These are phyloP conservation scores for Hagleromyces aurorensis DNA, from an alignment of 805 yeast species.

Conservation along the genomic window DNA sequence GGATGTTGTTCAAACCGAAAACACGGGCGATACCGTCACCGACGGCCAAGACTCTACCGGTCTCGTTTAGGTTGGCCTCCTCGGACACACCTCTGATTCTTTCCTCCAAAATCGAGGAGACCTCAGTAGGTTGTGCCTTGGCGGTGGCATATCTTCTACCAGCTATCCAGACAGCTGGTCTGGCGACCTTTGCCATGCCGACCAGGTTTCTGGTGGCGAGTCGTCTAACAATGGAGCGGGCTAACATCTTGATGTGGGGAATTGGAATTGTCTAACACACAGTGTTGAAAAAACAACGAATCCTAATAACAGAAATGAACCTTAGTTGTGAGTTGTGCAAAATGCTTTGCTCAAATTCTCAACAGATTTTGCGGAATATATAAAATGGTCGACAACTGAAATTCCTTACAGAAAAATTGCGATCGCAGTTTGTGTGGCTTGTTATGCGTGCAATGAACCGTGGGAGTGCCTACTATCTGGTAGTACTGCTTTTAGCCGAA, in stretches of 20 bases:
- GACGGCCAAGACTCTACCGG: constrained; percentile 98
- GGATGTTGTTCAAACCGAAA: constrained; percentile 98
- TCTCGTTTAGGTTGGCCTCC: constrained; percentile 96
- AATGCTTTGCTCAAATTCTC: too few species aligned
- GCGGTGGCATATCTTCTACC: constrained; percentile 83
- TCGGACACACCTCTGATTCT: constrained; percentile 98
- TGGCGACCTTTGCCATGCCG: constrained; percentile 41
- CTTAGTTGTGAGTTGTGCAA: too few species aligned
- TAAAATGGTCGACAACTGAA: too few species aligned
- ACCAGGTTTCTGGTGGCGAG: constrained; percentile 64
- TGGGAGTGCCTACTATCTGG: too few species aligned
- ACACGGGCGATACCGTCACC: constrained; percentile 99
- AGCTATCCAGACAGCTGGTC: constrained; percentile 58
- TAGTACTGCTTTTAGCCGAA: too few species aligned
- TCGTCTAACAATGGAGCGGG: constrained; percentile 79
- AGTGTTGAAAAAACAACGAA: constrained; percentile 1
- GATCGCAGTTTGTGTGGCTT: too few species aligned
- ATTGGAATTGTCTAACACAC: constrained; percentile 6
- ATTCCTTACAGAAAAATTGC: too few species aligned
- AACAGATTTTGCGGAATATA: too few species aligned
- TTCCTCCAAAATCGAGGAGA: constrained; percentile 96
- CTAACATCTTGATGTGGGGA: constrained; percentile 52
- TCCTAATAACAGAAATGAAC: too few species aligned
- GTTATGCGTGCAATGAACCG: too few species aligned
- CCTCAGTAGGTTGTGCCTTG: constrained; percentile 99